phyloP scores from a whole-genome alignment of 2,329 filamentous ascomycete genomes.

The Colletotrichum sp. region DNA sequence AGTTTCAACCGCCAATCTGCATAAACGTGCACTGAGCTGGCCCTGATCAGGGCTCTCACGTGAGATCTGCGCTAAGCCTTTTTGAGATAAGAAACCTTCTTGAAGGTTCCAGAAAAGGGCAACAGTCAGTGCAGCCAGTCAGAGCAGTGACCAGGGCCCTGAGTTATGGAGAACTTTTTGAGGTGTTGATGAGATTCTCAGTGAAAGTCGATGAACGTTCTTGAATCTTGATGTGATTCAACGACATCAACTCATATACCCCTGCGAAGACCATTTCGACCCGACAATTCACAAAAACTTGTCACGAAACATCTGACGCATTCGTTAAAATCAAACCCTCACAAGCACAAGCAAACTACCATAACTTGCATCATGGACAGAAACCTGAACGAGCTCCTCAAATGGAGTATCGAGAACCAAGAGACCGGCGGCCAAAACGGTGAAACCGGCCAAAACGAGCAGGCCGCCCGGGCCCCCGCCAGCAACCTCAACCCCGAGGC shows the following conservation, averaged over 20 bases:
- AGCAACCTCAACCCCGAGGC: constrained; percentile 69
- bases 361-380: constrained; percentile 41
- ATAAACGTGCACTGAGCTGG: constrained; percentile 17
- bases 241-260: neutral
- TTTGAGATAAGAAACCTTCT: constrained; percentile 32
- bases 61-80: constrained; percentile 29
- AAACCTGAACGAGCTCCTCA: constrained; percentile 76
- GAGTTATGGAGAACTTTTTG: constrained; percentile 18
- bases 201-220: constrained; percentile 15
- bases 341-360: neutral
- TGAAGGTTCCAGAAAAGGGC: constrained; percentile 47
- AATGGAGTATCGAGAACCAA: constrained; percentile 71
- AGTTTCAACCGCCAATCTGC: constrained; percentile 11
- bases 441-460: constrained; percentile 30
- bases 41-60: constrained; percentile 22
- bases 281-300: neutral
- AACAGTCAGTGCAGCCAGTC: constrained; percentile 15
- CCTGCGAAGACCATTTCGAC: neutral
- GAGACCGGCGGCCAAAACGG: neutral
- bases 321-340: neutral
- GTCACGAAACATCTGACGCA: neutral
- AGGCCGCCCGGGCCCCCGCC: constrained; percentile 34
- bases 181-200: constrained; percentile 10
- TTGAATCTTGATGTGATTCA: constrained; percentile 8
- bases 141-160: neutral